Conservation (phyloP, 192 early-diverging fungal genomes). For the Ambispora gerdemannii region DNA sequence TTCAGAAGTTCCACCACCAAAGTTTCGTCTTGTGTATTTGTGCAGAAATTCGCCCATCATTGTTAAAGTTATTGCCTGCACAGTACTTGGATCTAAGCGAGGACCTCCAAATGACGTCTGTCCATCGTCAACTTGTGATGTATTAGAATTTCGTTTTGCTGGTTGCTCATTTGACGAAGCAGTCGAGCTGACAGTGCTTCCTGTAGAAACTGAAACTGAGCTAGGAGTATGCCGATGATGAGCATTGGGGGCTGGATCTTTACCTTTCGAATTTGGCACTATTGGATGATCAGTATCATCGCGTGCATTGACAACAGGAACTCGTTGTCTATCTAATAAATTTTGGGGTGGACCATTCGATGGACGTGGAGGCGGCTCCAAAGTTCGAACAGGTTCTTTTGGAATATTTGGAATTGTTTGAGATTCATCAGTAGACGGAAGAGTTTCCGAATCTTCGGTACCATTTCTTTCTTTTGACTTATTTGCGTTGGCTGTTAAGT, state of each 20-base stretch:
- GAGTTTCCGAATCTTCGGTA: not conserved
- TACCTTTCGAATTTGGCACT: not conserved
- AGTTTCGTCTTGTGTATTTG: constrained; percentile 64
- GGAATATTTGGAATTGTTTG: not conserved
- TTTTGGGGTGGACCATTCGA: constrained; percentile 2
- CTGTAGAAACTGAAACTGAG: constrained; percentile 22
- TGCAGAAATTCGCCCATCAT: constrained; percentile 76
- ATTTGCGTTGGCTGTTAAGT: constrained; percentile 8
- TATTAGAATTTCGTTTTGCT: not conserved
- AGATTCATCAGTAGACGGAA: not conserved
- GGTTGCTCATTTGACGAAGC: not conserved
- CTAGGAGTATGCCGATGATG: constrained; percentile 22
- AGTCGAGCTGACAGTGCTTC: constrained; percentile 18
- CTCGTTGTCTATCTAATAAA: not conserved
- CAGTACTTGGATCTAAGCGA: constrained; percentile 57
- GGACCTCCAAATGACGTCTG: constrained; percentile 6
- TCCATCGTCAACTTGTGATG: constrained; percentile 33
- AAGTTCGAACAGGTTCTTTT: not conserved
- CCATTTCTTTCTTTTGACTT: not conserved
- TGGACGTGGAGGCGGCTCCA: constrained; percentile 9
- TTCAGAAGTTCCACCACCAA: constrained; percentile 52
- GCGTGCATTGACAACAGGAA: not conserved
- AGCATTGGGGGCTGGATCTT: not conserved
- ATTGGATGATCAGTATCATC: no score
- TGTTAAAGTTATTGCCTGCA: constrained; percentile 67